Conservation (phyloP, 179 eudicot species). For the Corrigiola litoralis region DNA sequence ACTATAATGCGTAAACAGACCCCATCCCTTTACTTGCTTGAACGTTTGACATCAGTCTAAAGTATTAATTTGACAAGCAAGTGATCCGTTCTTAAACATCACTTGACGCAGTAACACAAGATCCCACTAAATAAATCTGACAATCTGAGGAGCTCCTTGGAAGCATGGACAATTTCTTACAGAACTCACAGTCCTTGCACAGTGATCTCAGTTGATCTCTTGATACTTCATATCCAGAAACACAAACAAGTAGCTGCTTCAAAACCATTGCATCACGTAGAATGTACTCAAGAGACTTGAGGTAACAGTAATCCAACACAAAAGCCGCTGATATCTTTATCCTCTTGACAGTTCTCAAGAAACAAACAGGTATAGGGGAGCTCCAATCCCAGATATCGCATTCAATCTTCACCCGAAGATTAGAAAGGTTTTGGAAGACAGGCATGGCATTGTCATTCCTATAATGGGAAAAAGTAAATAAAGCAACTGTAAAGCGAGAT, state of each 20-base stretch:
- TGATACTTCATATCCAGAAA: not conserved
- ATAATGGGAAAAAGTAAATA: no score
- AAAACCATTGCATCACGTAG: not conserved
- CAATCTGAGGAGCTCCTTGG: not conserved
- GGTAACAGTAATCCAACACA: not conserved
- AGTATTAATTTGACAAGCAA: no score
- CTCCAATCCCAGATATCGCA: not conserved
- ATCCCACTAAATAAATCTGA: not conserved
- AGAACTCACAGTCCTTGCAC: not conserved
- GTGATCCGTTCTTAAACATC: no score
- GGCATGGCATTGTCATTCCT: not conserved
- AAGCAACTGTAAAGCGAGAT: no score
- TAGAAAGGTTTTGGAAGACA: not conserved
- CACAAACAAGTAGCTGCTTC: not conserved
- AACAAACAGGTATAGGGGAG: not conserved
- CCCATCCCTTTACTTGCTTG: no score
- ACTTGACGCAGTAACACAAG: no score
- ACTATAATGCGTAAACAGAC: no score
- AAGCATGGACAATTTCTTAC: not conserved
- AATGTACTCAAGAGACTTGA: not conserved
- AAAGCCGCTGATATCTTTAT: not conserved
- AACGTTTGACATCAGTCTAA: no score
- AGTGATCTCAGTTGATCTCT: not conserved
- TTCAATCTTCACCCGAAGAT: not conserved
- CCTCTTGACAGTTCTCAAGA: not conserved